Evolutionary conservation across 768 basidiomycete species (phyloP).

Genomic region (Pisolithus sp.): DNA sequence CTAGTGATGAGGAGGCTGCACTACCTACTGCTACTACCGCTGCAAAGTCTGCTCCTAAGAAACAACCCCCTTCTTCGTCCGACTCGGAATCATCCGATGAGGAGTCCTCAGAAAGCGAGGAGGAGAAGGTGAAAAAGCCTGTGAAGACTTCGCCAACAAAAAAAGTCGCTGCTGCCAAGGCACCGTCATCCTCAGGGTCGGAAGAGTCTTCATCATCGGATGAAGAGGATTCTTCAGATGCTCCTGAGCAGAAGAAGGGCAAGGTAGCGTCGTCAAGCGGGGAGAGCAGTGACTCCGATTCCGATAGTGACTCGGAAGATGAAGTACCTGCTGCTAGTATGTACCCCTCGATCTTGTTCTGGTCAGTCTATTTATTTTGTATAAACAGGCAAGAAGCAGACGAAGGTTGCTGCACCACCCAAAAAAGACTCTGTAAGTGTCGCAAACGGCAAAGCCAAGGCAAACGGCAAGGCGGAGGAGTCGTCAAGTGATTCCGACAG

Average conservation of each 20-base stretch:
- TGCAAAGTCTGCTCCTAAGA: not conserved
- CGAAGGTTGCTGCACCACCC: not conserved
- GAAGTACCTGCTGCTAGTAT: not conserved
- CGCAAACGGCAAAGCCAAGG: not conserved
- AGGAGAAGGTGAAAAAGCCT: not conserved
- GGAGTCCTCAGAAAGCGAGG: conserved; percentile 5
- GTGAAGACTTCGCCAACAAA: no score
- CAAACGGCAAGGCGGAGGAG: not conserved
- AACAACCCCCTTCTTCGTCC: no score
- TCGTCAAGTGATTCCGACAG: conserved; percentile 7
- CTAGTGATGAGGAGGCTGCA: not conserved
- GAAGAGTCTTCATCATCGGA: not conserved
- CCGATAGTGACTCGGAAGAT: conserved; percentile 10
- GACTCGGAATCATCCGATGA: conserved; percentile 4
- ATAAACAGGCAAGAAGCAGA: not conserved
- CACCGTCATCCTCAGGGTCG: no score
- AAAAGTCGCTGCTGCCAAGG: no score
- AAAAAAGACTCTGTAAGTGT: not conserved
- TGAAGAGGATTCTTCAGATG: not conserved
- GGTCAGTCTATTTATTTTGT: not conserved
- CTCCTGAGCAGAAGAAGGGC: not conserved
- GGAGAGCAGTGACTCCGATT: conserved; percentile 14
- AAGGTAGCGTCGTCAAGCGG: conserved; percentile 8
- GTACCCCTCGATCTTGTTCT: conserved; percentile 2
- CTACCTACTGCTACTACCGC: not conserved